Evolutionary conservation across 768 basidiomycete species (phyloP), one percentile per base, ranked within the genome.

Genomic region (Termitomyces heimii): DNA sequence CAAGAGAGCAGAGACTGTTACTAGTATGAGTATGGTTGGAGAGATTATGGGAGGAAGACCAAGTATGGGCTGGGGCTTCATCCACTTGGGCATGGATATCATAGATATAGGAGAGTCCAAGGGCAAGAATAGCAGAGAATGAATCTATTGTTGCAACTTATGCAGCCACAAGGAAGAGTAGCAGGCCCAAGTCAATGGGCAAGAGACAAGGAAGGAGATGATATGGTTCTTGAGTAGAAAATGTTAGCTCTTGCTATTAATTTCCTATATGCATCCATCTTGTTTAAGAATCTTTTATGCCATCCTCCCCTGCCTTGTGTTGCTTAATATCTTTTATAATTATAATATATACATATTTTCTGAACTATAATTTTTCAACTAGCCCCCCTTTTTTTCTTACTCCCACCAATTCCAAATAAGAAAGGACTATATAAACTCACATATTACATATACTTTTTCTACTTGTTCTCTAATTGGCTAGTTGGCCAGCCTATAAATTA

Each of bases 211-310:
- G 43, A 22, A 6, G 50, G 60, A 26, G 53, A 59, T 57, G 61
- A 62, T 62, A 64, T 64, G 63, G 53, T 64, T 16, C 50, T 64
- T 53, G 63, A 57, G 31, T 64, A 48, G 31, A 10, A 18, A 10
- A 1, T 9, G 5, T 1, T 13, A 44, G 24, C 24, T 45, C 7
- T 45, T 8, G 44, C 44, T 28, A 24, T 45, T 26, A 26, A 44
- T 26, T 44, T 14, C 14, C 12, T 44, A 24, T 24, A 14, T n/a
- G n/a, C n/a, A n/a, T n/a, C n/a, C n/a, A n/a, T 14, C 44, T 45
- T 26, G 44, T 40, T 18, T 13, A 40, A 40, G 39, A 40, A n/a
- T 20, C 14, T 40, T 4, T 20, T 5, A 7, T n/a, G 4, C n/a
- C 10, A 9, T n/a, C 10, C n/a, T 40, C 39, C 14, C 7, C 4